A percentile compares a stretch with the other conserved stretches of the same genome.
phyloP scores from a whole-genome alignment of 2,329 filamentous ascomycete genomes.

The Botrytis byssoidea region DNA sequence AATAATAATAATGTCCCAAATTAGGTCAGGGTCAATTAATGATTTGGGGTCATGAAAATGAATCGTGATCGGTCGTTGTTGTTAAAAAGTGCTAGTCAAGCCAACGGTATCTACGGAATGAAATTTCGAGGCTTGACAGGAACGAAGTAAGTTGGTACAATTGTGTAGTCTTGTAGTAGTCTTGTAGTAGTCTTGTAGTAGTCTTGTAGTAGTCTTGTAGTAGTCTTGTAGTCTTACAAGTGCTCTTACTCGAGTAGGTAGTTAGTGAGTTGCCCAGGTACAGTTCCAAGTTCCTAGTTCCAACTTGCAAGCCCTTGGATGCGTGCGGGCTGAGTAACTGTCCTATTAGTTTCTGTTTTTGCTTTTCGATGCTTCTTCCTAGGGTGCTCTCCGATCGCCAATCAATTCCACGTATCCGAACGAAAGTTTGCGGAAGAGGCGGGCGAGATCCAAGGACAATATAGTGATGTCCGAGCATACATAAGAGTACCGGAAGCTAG shows the following conservation, averaged over 20 bases:
- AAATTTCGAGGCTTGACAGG: background rate
- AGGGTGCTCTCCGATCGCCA: background rate
- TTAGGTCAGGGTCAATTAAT: background rate
- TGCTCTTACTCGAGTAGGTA: background rate
- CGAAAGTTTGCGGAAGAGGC: background rate
- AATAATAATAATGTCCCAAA: background rate
- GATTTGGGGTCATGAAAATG: background rate
- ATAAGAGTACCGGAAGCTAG: background rate
- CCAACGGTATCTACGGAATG: background rate
- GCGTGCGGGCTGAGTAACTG: slow-evolving; percentile 10
- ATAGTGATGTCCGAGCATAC: background rate
- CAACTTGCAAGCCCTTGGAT: background rate
- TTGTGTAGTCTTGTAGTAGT: background rate
- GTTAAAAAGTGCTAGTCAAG: background rate
- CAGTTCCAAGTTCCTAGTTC: background rate
- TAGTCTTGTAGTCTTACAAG: too few species aligned
- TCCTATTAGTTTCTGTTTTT: slow-evolving; percentile 3
- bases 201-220: background rate
- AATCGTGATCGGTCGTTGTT: background rate
- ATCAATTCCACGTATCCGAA: background rate
- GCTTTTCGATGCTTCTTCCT: slow-evolving; percentile 2
- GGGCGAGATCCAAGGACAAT: background rate
- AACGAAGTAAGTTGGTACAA: background rate
- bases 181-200: background rate
- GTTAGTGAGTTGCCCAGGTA: background rate